Base-by-base conservation (phyloP, 2,329 filamentous ascomycete genomes). In the Scedosporium apiospermum region DNA sequence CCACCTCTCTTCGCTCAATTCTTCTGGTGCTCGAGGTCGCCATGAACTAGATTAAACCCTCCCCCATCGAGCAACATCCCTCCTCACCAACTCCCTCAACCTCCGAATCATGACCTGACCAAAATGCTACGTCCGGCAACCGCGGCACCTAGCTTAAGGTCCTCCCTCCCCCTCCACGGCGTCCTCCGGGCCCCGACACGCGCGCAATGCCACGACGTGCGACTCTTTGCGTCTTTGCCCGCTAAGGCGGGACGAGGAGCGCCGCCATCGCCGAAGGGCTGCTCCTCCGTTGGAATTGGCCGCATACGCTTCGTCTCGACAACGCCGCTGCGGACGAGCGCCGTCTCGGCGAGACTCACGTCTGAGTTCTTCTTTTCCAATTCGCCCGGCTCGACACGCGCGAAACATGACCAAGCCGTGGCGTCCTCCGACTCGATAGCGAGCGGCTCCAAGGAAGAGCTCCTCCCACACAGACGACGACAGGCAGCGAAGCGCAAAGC, bases 401-500 rank as follows among this genome's bases (percentile, higher is more conserved):
- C 16, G 26, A 41, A 51, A 51, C 12, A 41, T 26, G 51, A 41
- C 9, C 26, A 12, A 1, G 10, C 60, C 6, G 16, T 6, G 27
- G 18, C 44, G 12, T 23, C 59, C 14, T 14, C 16, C 7, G 23
- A 26, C 57, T 34, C 57, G 9, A 41, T 41, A 14, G 14, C 57
- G 23, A 21, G 44, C 30, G 9, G 12, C 34, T 49, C 26, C 6
- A 53, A 38, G 26, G 53, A 61, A 44, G 58, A 62, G 7, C 57
- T 65, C 4, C 59, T 27, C 6, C 64, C 65, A 9, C 65, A 66
- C 42, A 60, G 65, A 12, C 63, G 64, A 42, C 65, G 65, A 18
- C 65, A 65, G 51, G 42, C 63, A 9, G 62, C 63, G 27, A 63
- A 64, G 18, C 64, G 63, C 23, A 57, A 62, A 41, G 63, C 65